Percentiles rank a stretch among this genome's conserved stretches.
Conservation (phyloP, 352 stramenopile species). For the Blastocystis sp. region DNA sequence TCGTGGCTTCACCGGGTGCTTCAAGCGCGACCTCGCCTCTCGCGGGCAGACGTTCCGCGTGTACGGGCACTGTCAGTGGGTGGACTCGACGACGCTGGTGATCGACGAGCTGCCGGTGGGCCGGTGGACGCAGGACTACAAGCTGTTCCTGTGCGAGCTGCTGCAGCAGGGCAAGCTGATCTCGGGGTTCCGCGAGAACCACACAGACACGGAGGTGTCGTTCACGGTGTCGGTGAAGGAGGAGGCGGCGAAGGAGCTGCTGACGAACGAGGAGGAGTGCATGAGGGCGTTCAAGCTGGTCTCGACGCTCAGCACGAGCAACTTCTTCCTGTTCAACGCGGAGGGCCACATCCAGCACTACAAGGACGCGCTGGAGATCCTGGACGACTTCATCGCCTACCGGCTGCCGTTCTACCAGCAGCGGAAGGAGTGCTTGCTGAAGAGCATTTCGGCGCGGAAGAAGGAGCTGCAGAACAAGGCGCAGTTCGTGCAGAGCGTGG, state of each 20-base stretch:
- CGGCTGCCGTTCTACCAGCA: conserved; percentile 83
- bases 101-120: conserved; percentile 94
- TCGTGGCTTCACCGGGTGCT: conserved; percentile 88
- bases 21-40: conserved; percentile 74
- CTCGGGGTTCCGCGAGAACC: conserved; percentile 89
- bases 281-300: conserved; percentile 74
- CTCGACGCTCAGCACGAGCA: conserved; percentile 82
- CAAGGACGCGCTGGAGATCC: conserved; percentile 82
- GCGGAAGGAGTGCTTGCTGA: conserved; percentile 80
- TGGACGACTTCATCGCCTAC: conserved; percentile 88
- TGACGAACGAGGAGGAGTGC: conserved; percentile 76
- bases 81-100: conserved; percentile 87
- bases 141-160: conserved; percentile 88
- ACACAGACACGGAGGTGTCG: conserved; percentile 86
- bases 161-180: conserved; percentile 75
- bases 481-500: conserved; percentile 91
- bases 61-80: conserved; percentile 77
- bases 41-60: conserved; percentile 77
- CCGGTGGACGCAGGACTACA: conserved; percentile 98
- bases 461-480: conserved; percentile 90
- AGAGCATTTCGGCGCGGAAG: conserved; percentile 82
- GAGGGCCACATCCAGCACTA: conserved; percentile 87
- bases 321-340: conserved; percentile 94
- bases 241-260: conserved; percentile 80
- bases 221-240: conserved; percentile 80